phyloP scores from a whole-genome alignment of 1,139 yeast genomes.

The Suhomyces atakaporum region DNA sequence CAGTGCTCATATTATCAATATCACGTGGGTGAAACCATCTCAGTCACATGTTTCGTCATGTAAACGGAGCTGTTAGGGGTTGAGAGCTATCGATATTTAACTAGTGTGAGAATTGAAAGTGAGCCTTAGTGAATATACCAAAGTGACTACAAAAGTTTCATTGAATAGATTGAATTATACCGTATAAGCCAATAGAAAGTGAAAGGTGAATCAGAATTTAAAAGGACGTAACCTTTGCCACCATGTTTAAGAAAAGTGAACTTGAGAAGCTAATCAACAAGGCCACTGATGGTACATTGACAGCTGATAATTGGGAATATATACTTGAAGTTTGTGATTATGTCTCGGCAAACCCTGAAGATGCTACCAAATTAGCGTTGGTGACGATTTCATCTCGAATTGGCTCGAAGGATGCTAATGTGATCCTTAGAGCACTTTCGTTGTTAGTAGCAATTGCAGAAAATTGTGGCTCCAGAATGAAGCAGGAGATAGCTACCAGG shows the following conservation, averaged over 20 bases:
- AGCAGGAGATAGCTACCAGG: constrained; percentile 76
- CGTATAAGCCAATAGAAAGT: too few species aligned
- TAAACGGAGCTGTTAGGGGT: too few species aligned
- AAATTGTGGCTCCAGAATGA: constrained; percentile 88
- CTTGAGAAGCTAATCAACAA: constrained; percentile 37
- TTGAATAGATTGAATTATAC: too few species aligned
- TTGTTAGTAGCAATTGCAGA: constrained; percentile 79
- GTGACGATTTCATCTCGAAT: constrained; percentile 54
- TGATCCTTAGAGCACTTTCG: constrained; percentile 70
- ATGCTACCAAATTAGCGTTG: constrained; percentile 54
- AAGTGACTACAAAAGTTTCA: too few species aligned
- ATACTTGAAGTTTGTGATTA: constrained; percentile 82
- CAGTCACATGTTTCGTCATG: too few species aligned
- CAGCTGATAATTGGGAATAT: constrained; percentile 83
- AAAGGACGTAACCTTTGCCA: neutral
- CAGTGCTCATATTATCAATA: too few species aligned
- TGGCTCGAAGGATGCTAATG: constrained; percentile 72
- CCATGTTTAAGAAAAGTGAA: constrained; percentile 9
- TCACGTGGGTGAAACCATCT: too few species aligned
- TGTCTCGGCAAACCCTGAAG: constrained; percentile 73
- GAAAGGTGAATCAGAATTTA: too few species aligned
- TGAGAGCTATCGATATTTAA: too few species aligned
- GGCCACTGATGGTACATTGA: constrained; percentile 86
- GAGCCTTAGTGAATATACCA: too few species aligned
- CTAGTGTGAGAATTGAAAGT: too few species aligned